Percentiles rank a stretch among this genome's conserved stretches.
These are phyloP conservation scores for Cairneyella variabilis DNA, from an alignment of 495 filamentous ascomycete species.

Conservation along the genomic window DNA sequence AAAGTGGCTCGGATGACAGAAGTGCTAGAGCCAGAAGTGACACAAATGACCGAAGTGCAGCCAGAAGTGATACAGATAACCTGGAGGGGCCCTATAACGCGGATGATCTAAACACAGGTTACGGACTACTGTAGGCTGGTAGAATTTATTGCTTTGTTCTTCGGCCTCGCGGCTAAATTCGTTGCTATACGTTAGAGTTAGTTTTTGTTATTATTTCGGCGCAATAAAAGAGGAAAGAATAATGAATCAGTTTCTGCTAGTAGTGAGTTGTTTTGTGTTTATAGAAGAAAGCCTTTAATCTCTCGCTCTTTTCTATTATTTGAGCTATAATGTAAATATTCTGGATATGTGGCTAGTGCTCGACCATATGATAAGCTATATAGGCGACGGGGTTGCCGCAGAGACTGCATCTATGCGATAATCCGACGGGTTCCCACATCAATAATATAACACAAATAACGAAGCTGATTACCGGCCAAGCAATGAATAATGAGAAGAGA, in stretches of 20 bases:
- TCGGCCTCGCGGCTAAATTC: background rate
- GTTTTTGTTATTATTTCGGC: background rate
- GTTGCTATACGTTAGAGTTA: background rate
- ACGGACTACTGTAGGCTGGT: background rate
- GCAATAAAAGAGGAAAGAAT: background rate
- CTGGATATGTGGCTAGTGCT: too few relatives aligned
- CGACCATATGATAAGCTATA: too few relatives aligned
- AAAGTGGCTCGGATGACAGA: background rate
- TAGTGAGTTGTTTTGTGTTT: background rate
- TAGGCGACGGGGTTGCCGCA: background rate
- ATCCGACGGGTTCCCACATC: background rate
- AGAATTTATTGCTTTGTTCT: background rate
- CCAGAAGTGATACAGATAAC: too few relatives aligned
- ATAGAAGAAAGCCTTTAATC: background rate
- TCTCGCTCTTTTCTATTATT: constrained; percentile 1
- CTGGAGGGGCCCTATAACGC: background rate
- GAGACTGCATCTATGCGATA: background rate
- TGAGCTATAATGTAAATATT: too few relatives aligned
- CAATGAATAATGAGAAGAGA: constrained; percentile 23
- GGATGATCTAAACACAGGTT: background rate
- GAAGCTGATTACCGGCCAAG: constrained; percentile 12
- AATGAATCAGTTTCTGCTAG: background rate
- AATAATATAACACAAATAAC: constrained; percentile 15
- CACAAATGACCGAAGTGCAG: too few relatives aligned
- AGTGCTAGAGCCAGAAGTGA: background rate